phyloP scores from a whole-genome alignment of 495 filamentous ascomycete genomes.

The Trichoderma orchidacearum region DNA sequence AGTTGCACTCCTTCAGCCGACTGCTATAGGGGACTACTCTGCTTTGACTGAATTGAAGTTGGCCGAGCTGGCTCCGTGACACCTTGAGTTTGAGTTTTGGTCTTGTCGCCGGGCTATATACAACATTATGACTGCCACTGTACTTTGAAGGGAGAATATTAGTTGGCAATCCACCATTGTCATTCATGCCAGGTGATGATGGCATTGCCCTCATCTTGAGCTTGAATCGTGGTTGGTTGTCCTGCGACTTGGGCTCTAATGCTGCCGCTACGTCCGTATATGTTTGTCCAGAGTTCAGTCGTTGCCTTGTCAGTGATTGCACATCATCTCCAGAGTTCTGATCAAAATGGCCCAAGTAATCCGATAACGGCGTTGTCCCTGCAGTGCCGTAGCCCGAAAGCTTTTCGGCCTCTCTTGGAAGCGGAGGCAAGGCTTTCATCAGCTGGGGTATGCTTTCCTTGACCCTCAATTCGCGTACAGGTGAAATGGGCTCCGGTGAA shows the following conservation, averaged over 20 bases:
- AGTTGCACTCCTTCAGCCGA: slow-evolving; percentile 1
- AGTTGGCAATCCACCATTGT: not conserved
- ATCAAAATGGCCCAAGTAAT: not conserved
- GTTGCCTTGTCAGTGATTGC: not conserved
- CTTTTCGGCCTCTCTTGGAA: slow-evolving; percentile 12
- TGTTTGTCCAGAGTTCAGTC: not conserved
- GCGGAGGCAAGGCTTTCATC: slow-evolving; percentile 34
- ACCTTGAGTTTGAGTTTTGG: not conserved
- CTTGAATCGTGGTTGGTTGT: not conserved
- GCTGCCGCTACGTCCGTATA: no score
- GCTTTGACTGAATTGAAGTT: not conserved
- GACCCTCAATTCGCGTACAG: slow-evolving; percentile 27
- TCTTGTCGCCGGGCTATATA: not conserved
- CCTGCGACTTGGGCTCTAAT: not conserved
- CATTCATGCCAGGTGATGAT: not conserved
- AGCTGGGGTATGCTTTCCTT: slow-evolving; percentile 36
- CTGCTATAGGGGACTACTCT: not conserved
- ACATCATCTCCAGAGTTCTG: not conserved
- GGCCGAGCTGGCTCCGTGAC: not conserved
- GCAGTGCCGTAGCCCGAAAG: not conserved
- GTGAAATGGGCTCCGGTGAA: slow-evolving; percentile 31
- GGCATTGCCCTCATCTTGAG: not conserved
- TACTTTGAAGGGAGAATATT: not conserved
- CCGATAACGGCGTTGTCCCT: not conserved
- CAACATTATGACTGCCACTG: not conserved